Conservation (phyloP, 495 filamentous ascomycete genomes). For the Talaromyces liani region DNA sequence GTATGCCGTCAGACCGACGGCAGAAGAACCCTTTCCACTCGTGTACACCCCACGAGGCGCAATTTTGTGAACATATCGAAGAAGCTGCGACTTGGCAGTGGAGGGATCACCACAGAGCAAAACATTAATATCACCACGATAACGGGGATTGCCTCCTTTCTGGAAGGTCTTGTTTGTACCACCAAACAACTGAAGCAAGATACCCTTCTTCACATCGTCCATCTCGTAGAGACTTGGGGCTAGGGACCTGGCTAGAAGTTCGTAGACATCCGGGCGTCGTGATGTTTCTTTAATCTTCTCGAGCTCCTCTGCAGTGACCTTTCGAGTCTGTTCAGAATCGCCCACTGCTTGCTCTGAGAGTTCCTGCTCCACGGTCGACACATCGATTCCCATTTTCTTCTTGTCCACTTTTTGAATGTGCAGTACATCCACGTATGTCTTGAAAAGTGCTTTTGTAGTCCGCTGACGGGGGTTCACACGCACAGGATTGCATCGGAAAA, state of each 20-base stretch:
- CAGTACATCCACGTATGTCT: conserved; percentile 92
- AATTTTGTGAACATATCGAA: conserved; percentile 94
- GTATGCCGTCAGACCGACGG: conserved; percentile 97
- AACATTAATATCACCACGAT: conserved; percentile 95
- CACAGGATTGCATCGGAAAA: conserved; percentile 90
- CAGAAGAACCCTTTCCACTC: conserved; percentile 92
- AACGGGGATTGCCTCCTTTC: conserved; percentile 90
- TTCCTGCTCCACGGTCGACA: conserved; percentile 81
- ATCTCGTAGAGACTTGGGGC: conserved; percentile 96
- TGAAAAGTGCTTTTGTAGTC: conserved; percentile 89
- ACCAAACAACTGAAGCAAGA: conserved; percentile 91
- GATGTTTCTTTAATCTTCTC: conserved; percentile 80
- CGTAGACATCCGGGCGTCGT: conserved; percentile 80
- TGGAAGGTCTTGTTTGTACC: conserved; percentile 99
- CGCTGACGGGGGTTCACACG: conserved; percentile 92
- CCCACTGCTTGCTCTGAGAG: conserved; percentile 66
- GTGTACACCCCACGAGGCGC: conserved; percentile 96
- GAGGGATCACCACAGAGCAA: conserved; percentile 95
- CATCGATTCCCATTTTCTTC: conserved; percentile 85
- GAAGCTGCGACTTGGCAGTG: conserved; percentile 88
- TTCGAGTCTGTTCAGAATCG: conserved; percentile 73
- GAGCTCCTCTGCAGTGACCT: conserved; percentile 83
- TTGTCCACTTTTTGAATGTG: conserved; percentile 97
- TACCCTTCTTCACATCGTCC: conserved; percentile 98
- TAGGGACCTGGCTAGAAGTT: conserved; percentile 83